Evolutionary conservation across 768 basidiomycete genomes (phyloP), one percentile per base, ranked within the genome.

Genomic region (Daedaleopsis sinensis): DNA sequence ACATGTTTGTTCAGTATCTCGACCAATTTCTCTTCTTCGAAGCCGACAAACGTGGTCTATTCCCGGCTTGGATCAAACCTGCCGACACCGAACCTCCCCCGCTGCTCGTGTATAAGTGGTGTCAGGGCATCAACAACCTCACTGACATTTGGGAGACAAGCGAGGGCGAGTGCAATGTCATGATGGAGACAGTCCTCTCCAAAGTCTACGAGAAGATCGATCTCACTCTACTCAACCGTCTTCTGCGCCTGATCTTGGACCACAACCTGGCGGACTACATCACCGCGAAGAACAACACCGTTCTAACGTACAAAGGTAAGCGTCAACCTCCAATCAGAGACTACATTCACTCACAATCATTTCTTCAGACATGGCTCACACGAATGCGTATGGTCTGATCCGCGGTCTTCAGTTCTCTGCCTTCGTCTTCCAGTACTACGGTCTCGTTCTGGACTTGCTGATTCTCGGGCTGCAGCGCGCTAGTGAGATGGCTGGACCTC

Each of bases 141-240:
- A 95, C 92, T 3, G 96, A 99, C 61, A 88, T 99, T 43, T 99
- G 97, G 97, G 97, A 98, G 77, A 98, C 96, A 0, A 85, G 88
- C 61, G 96, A 99, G 69, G 97, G 97, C 64, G 96, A 98, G 78
- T 98, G 95, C 76, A 91, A 94, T 68, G 97, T 98, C 47, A 82
- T 99, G 79, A 98, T 98, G 96, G 97, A 99, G 79, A 99, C 97
- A 0, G 94, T 96, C 7, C 82, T 97, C 42, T 95, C 93, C 35
- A 95, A 97, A 77, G 97, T 98, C 19, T 98, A 98, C 74, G 97
- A 98, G 82, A 98, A 99, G 85, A 91, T 99, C 66, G 97, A 99
- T 71, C 74, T 99, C 67, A 99, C 97, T 0, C 80, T 98, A 43
- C 85, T 99, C 69, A 97, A 98, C 75, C 93, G 96, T 68, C 83